Conservation (phyloP, 2,329 filamentous ascomycete genomes). For the Calonectria hongkongensis region DNA sequence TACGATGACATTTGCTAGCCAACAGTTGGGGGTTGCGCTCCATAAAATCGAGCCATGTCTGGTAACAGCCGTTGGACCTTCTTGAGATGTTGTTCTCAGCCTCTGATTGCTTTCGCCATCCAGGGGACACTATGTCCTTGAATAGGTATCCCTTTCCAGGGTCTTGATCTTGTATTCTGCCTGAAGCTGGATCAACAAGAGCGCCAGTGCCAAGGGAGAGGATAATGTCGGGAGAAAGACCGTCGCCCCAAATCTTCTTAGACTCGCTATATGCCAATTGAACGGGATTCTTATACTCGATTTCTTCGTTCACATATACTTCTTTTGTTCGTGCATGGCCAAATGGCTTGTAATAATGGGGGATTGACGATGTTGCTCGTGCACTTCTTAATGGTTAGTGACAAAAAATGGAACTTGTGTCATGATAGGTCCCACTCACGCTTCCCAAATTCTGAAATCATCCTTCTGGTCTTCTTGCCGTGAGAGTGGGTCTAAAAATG, state of each 20-base stretch:
- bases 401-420: accelerated
- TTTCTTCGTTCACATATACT: conserved; percentile 34
- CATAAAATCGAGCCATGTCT: not conserved
- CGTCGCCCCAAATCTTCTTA: conserved; percentile 34
- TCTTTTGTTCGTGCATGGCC: not conserved
- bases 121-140: not conserved
- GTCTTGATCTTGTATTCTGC: not conserved
- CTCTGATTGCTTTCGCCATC: conserved; percentile 1
- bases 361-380: conserved; percentile 39
- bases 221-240: conserved; percentile 35
- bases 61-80: not conserved
- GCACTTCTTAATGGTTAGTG: conserved; percentile 31
- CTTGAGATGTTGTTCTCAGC: not conserved
- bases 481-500: conserved; percentile 29
- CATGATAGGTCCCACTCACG: conserved; percentile 16
- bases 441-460: conserved; percentile 41
- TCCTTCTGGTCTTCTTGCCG: conserved; percentile 23
- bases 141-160: not conserved
- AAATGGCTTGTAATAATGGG: conserved; percentile 35
- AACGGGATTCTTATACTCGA: conserved; percentile 39
- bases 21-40: not conserved
- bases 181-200: not conserved
- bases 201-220: conserved; percentile 13
- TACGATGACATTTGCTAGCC: not conserved
- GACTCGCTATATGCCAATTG: conserved; percentile 14